Conservation (phyloP, 305 asterid species). For the Solanum hybrid region DNA sequence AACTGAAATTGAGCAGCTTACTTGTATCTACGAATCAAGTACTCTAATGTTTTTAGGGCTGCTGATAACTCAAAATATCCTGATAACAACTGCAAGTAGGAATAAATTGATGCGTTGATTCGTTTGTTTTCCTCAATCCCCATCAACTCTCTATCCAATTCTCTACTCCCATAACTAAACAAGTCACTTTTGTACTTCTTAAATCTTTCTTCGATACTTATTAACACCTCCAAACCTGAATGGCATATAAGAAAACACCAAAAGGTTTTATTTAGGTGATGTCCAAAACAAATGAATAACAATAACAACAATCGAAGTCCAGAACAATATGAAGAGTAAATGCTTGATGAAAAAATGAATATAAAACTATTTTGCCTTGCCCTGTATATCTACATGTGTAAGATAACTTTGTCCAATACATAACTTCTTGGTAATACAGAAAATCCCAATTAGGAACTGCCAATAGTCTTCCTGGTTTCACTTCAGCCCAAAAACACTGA, state of each 20-base stretch:
- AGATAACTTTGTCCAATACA: background rate
- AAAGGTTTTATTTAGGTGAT: background rate
- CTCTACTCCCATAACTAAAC: constrained; percentile 65
- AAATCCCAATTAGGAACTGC: background rate
- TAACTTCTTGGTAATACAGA: background rate
- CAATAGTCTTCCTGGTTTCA: background rate
- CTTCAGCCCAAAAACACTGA: background rate
- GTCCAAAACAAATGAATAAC: background rate
- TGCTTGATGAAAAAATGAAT: background rate
- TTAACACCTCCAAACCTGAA: constrained; percentile 70
- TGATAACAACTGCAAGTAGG: constrained; percentile 57
- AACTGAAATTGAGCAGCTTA: constrained; percentile 8
- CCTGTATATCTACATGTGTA: background rate
- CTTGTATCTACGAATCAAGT: constrained; percentile 87
- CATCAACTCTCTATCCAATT: constrained; percentile 68
- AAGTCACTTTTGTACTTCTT: constrained; percentile 55
- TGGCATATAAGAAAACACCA: background rate
- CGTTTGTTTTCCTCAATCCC: constrained; percentile 54
- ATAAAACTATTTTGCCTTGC: background rate
- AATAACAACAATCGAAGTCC: background rate
- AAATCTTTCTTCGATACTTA: constrained; percentile 52
- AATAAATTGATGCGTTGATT: constrained; percentile 46
- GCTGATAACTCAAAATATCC: constrained; percentile 56
- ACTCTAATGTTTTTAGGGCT: constrained; percentile 71
- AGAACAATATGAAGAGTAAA: background rate